Evolutionary conservation across 768 basidiomycete genomes (phyloP).

Genomic region (Lentinula aciculospora): DNA sequence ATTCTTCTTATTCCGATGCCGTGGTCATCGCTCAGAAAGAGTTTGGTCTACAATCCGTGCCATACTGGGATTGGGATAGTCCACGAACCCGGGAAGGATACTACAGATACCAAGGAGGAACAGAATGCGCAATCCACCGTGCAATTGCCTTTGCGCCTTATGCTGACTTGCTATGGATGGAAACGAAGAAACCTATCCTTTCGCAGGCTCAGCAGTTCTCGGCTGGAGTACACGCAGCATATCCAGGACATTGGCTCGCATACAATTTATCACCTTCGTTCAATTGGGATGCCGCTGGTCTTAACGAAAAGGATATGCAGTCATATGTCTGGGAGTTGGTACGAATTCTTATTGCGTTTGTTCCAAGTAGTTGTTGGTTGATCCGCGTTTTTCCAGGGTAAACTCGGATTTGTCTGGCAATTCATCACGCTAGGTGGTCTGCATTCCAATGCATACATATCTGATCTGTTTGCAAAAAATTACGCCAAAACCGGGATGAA

Average conservation of each 20-base stretch:
- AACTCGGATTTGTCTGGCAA: slow-evolving; percentile 97
- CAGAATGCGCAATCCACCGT: slow-evolving; percentile 89
- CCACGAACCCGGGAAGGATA: slow-evolving; percentile 94
- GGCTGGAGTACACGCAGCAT: slow-evolving; percentile 73
- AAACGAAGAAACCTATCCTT: slow-evolving; percentile 92
- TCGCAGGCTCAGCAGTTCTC: slow-evolving; percentile 92
- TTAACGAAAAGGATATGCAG: slow-evolving; percentile 81
- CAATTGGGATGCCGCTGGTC: slow-evolving; percentile 93
- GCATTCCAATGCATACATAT: slow-evolving; percentile 97
- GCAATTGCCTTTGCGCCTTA: slow-evolving; percentile 92
- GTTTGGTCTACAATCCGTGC: slow-evolving; percentile 66
- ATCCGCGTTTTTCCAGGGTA: slow-evolving; percentile 36
- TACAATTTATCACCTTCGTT: slow-evolving; percentile 95
- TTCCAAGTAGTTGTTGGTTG: neutral
- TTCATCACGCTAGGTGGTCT: slow-evolving; percentile 98
- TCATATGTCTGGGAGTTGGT: slow-evolving; percentile 81
- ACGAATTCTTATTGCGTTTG: neutral
- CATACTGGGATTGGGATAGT: slow-evolving; percentile 94
- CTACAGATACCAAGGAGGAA: slow-evolving; percentile 97
- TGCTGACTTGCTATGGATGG: slow-evolving; percentile 92
- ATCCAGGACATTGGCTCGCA: slow-evolving; percentile 91
- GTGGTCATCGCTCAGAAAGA: slow-evolving; percentile 72
- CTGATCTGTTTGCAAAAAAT: slow-evolving; percentile 82
- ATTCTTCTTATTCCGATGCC: slow-evolving; percentile 64
- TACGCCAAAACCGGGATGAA: slow-evolving; percentile 98